Evolutionary conservation across 73 alveolate genomes (phyloP), one percentile per base, ranked within the genome.

Genomic region (Symbiodinium natans): DNA sequence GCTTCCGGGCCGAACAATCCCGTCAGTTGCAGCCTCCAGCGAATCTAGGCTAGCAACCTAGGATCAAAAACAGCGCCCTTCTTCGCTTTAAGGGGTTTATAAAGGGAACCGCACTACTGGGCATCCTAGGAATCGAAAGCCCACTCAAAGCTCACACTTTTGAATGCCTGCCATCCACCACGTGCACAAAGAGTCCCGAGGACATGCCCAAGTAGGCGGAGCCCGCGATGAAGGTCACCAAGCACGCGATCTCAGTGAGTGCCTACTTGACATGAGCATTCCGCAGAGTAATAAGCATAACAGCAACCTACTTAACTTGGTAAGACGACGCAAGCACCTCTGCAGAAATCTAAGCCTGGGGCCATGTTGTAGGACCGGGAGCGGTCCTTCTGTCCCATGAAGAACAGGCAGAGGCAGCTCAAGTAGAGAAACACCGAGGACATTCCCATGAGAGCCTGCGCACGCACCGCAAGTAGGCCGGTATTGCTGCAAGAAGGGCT

Each of bases 111-210:
- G n/a, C n/a, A n/a, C n/a, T n/a, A n/a, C n/a, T n/a, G n/a, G n/a
- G n/a, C n/a, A n/a, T n/a, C n/a, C n/a, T n/a, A n/a, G n/a, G n/a
- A n/a, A n/a, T n/a, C 0, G 71, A 11, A 15, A 52, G 23, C 71
- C 71, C 71, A 13, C 71, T 52, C 71, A 52, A 52, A 52, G 71
- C 71, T 52, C 71, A 52, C 68, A 63, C 77, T 25, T n/a, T 63
- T 63, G 80, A 63, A 25, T 23, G 80, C 84, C 84, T 74, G 40
- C 84, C 84, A 34, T 74, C 84, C 46, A 74, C 84, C 84, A 74
- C 29, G 25, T 33, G 40, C 27, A 74, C 42, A 29, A 74, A 33
- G n/a, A 74, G 25, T n/a, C 84, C 84, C 27, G 5, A 2, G 43
- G 84, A n/a, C 84, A 74, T 74, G 84, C 84, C 84, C 43, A 74